Evolutionary conservation across 805 yeast genomes (phyloP).

Genomic region (Candida michaelii): DNA sequence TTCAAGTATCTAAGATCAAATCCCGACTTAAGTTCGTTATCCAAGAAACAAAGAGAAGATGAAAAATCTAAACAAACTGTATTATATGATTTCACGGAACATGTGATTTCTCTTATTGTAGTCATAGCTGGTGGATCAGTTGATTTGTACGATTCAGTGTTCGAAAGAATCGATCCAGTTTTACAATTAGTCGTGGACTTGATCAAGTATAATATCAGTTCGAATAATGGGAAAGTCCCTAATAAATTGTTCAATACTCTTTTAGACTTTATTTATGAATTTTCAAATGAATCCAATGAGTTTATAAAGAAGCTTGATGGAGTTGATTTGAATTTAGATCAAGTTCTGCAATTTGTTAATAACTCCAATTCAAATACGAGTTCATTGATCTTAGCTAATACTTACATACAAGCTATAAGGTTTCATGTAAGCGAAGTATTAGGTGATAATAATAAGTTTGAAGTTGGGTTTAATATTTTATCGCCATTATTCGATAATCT

Average conservation of each 20-base stretch:
- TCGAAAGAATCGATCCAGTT: conserved; percentile 41
- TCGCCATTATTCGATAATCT: conserved; percentile 22
- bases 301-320: conserved; percentile 40
- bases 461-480: conserved; percentile 21
- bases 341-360: background rate
- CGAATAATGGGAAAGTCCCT: conserved; percentile 29
- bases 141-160: conserved; percentile 46
- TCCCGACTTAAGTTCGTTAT: conserved; percentile 15
- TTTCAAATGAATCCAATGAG: conserved; percentile 57
- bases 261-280: conserved; percentile 58
- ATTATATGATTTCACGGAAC: conserved; percentile 69
- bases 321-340: conserved; percentile 17
- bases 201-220: conserved; percentile 32
- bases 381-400: conserved; percentile 26
- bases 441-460: conserved; percentile 20
- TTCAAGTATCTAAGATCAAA: conserved; percentile 38
- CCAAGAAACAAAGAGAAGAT: conserved; percentile 22
- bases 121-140: conserved; percentile 66
- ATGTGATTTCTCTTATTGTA: conserved; percentile 64
- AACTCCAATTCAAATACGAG: background rate
- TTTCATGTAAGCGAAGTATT: conserved; percentile 41
- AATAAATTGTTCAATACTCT: conserved; percentile 49
- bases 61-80: conserved; percentile 47
- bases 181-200: conserved; percentile 37
- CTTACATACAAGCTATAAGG: conserved; percentile 42